These are phyloP conservation scores for Sugiyamaella neomexicana DNA, from an alignment of 1,139 yeast genomes.

Conservation along the genomic window DNA sequence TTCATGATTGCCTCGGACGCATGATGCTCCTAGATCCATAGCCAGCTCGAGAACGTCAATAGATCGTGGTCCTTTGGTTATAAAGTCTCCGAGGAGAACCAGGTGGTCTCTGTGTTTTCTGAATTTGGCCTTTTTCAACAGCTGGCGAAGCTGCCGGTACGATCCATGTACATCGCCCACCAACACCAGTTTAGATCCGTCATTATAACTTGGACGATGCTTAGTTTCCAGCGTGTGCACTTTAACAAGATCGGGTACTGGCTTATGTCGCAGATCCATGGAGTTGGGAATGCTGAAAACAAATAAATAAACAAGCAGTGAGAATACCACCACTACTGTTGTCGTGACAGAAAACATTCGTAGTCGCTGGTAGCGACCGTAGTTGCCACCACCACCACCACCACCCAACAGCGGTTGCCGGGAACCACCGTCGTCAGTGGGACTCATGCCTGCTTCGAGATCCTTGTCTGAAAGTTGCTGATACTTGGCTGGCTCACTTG, in stretches of 20 bases:
- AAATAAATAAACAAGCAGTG: conserved; percentile 23
- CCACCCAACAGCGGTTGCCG: conserved; percentile 5
- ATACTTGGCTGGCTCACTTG: neutral
- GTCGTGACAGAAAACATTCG: neutral
- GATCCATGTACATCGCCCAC: conserved; percentile 93
- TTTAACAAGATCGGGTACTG: conserved; percentile 30
- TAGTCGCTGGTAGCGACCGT: neutral
- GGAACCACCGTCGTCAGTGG: neutral
- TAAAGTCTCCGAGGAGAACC: conserved; percentile 80
- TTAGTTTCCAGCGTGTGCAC: conserved; percentile 25
- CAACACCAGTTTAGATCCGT: conserved; percentile 52
- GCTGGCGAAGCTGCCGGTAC: conserved; percentile 51
- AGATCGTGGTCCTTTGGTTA: conserved; percentile 82
- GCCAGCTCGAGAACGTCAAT: conserved; percentile 66
- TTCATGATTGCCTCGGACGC: conserved; percentile 91
- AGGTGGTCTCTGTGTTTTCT: conserved; percentile 54
- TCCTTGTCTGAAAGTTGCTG: neutral
- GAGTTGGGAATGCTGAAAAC: conserved; percentile 30
- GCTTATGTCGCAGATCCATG: conserved; percentile 19
- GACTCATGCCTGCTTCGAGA: conserved; percentile 1
- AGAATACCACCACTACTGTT: neutral
- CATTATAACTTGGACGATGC: conserved; percentile 27
- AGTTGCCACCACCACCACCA: neutral
- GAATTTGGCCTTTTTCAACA: conserved; percentile 51
- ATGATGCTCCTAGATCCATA: conserved; percentile 53